Percentiles rank a stretch among this genome's conserved stretches.
phyloP scores from a whole-genome alignment of 106 monocot species.

The Acanthochlamys bracteata region DNA sequence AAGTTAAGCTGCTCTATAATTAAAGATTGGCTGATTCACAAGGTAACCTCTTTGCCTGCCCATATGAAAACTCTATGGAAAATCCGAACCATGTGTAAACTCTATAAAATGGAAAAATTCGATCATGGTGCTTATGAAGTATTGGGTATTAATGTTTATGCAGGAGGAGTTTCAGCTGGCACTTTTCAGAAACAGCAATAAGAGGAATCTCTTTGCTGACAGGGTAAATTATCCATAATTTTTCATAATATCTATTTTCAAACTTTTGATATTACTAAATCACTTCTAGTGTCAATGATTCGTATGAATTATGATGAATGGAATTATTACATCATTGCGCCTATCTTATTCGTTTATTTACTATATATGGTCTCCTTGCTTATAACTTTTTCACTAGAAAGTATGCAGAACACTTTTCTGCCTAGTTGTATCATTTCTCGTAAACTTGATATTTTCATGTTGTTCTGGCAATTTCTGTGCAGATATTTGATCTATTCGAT shows the following conservation, averaged over 20 bases:
- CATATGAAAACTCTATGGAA: not conserved
- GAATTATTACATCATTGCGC: too few species aligned
- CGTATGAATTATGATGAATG: too few species aligned
- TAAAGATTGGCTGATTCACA: slow-evolving; percentile 82
- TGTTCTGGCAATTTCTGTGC: not conserved
- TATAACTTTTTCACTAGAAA: too few species aligned
- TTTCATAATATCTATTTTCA: too few species aligned
- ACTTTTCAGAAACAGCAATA: slow-evolving; percentile 5
- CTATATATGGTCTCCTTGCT: too few species aligned
- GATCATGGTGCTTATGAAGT: slow-evolving; percentile 1
- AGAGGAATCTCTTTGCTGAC: slow-evolving; percentile 2
- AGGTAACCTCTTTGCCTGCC: slow-evolving; percentile 29
- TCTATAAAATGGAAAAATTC: not conserved
- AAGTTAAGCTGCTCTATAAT: slow-evolving; percentile 68
- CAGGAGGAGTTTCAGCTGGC: slow-evolving; percentile 4
- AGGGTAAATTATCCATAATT: not conserved
- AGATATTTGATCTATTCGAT: slow-evolving; percentile 2
- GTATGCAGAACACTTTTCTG: too few species aligned
- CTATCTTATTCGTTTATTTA: too few species aligned
- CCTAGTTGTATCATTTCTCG: too few species aligned
- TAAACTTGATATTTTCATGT: too few species aligned
- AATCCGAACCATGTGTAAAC: too few species aligned
- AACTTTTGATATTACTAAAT: too few species aligned
- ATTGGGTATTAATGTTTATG: not conserved
- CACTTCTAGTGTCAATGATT: too few species aligned